Evolutionary conservation across 176 grass and related monocot genomes (phyloP).

Genomic region (Phragmites australis): DNA sequence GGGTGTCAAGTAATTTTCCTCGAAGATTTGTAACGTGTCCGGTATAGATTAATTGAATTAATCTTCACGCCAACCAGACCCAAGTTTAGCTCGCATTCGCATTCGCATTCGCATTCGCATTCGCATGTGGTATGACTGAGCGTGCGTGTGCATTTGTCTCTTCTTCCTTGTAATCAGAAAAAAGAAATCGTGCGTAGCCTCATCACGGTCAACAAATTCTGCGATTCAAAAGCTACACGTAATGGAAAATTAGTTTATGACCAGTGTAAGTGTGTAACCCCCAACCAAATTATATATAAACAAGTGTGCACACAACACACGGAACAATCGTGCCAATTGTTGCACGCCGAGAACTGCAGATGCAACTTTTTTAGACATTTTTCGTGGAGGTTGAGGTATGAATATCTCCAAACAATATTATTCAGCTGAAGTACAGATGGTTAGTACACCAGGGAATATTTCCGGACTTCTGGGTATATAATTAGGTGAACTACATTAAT

Average conservation of each 20-base stretch:
- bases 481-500: not conserved
- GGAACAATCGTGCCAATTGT: conserved; percentile 2
- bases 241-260: not conserved
- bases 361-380: not conserved
- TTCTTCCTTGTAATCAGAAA: too few species aligned
- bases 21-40: too few species aligned
- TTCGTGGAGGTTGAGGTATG: not conserved
- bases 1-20: too few species aligned
- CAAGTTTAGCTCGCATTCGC: too few species aligned
- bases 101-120: too few species aligned
- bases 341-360: not conserved
- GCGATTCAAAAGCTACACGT: not conserved
- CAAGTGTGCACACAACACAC: conserved; percentile 1
- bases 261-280: not conserved
- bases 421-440: not conserved
- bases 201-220: not conserved
- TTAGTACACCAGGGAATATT: not conserved
- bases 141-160: too few species aligned
- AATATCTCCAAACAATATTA: not conserved
- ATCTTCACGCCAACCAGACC: too few species aligned
- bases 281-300: not conserved
- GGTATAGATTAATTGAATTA: too few species aligned
- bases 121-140: too few species aligned
- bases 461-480: not conserved
- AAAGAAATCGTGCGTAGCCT: too few species aligned